Conservation (phyloP, 352 stramenopile species). For the Poterioochromonas sp. region DNA sequence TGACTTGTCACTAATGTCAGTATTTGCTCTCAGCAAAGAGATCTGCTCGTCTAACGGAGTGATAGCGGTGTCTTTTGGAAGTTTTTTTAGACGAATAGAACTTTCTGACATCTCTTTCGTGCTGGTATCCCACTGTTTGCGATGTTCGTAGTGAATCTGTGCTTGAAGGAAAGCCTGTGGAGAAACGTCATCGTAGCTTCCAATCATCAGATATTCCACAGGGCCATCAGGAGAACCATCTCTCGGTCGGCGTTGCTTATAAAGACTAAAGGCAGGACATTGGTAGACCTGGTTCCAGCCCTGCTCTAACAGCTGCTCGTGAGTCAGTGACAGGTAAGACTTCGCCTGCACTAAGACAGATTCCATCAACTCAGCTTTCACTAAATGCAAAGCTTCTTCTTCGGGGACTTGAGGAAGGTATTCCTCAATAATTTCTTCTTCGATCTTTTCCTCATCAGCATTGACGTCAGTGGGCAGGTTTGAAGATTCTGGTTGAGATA, state of each 20-base stretch:
- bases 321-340: no score
- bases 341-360: no score
- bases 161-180: not conserved
- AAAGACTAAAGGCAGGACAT: not conserved
- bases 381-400: no score
- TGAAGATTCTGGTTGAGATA: no score
- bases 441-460: no score
- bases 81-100: not conserved
- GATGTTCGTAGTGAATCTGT: not conserved
- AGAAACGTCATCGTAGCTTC: not conserved
- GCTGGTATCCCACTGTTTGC: not conserved
- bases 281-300: not conserved
- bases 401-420: no score
- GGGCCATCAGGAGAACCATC: not conserved
- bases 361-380: no score
- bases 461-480: no score
- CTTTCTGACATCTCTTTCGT: slow-evolving; percentile 19
- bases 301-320: no score
- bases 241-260: not conserved
- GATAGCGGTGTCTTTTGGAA: not conserved
- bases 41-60: not conserved
- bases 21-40: not conserved
- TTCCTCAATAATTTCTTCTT: no score
- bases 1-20: not conserved
- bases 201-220: slow-evolving; percentile 21